Conservation (phyloP, 2,329 filamentous ascomycete species). For the Fusarium agapanthi region DNA sequence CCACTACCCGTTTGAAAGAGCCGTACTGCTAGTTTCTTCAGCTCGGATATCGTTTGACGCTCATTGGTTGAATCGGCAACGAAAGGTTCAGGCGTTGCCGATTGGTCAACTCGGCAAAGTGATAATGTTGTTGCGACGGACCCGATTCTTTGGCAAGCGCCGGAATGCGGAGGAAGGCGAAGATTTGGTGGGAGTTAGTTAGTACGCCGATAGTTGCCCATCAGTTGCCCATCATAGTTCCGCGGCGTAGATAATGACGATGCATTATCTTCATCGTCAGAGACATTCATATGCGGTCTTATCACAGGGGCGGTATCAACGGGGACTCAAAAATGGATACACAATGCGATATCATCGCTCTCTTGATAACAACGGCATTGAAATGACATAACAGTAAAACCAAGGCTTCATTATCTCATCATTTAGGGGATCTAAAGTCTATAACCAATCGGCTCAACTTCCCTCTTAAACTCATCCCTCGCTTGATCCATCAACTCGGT, state of each 20-base stretch:
- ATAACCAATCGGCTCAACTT: constrained; percentile 9
- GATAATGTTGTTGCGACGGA: background rate
- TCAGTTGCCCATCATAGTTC: background rate
- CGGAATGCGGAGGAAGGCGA: background rate
- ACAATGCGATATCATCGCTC: background rate
- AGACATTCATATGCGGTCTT: background rate
- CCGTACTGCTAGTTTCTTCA: background rate
- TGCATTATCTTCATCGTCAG: background rate
- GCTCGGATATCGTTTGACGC: background rate
- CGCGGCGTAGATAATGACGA: background rate
- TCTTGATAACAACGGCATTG: background rate
- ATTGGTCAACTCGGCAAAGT: constrained; percentile 29
- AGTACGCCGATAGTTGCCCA: background rate
- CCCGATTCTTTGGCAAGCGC: background rate
- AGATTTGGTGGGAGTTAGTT: background rate
- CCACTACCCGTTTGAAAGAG: constrained; percentile 6
- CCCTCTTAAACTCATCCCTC: constrained; percentile 19
- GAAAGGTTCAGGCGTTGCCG: background rate
- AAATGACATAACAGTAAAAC: background rate
- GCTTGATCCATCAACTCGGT: constrained; percentile 7
- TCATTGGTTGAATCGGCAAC: constrained; percentile 36
- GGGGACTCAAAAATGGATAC: background rate
- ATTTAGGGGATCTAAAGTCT: constrained; percentile 1
- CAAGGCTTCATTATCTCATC: background rate
- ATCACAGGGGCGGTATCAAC: background rate